Base-by-base conservation (phyloP, 2,329 filamentous ascomycete species). In the Lasiodiplodia theobromae region DNA sequence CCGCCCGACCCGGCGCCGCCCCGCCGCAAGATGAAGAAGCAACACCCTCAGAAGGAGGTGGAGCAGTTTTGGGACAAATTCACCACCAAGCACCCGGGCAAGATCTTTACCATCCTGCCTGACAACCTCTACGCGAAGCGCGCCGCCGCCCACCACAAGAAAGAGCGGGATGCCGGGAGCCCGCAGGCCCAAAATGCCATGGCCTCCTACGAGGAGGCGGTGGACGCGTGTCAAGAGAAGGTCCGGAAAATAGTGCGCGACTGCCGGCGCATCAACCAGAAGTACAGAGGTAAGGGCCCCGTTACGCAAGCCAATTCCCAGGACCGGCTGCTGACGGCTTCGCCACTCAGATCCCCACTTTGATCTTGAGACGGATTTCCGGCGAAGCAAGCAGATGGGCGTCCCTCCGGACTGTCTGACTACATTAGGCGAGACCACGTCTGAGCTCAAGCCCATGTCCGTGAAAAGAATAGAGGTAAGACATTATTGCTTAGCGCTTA, bases 201-300 rank as follows among this genome's bases (percentile, higher is more conserved):
- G 25, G 86, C 87, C 23, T 92, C 90, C 0, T 95, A 93, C 76
- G 88, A 92, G 69, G 87, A 91, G 73, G 92, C 92, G 0, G 88
- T 86, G 1, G 84, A 84, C 18, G 86, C 90, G 70, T 96, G 93
- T 78, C 84, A 84, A 67, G 86, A 86, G 69, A 84, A 86, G 37
- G 86, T 89, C 5, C 78, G 83, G 16, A 84, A 85, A 60, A 87
- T 88, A 68, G 82, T 86, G 12, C 82, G 80, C 66, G 86, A 88
- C 76, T 96, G 93, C 76, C 85, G 89, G 28, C 86, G 91, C 3
- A 86, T 92, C 60, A 96, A 96, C 78, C 91, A 93, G 75, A 94
- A 93, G 79, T 97, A 96, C 76, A 88, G 90, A 5, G 60, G 60
- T 64, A 38, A n/a, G 60, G 28, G n/a, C 25, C 14, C 37, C 37